A percentile compares a stretch with the other conserved stretches of the same genome.
Evolutionary conservation across 2,329 filamentous ascomycete species (phyloP).

Genomic region (Falciphora oryzae): DNA sequence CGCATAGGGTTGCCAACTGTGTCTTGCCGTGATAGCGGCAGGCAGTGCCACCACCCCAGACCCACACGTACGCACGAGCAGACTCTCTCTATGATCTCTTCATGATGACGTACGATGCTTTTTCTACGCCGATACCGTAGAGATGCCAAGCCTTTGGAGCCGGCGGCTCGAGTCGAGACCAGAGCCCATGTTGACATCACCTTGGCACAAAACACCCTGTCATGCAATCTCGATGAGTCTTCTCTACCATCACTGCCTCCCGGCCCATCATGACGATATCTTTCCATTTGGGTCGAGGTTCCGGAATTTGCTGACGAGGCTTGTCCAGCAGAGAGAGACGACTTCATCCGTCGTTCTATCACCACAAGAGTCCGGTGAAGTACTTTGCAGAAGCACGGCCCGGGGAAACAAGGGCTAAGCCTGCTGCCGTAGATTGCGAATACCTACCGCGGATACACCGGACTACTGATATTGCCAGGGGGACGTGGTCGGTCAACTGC

Average conservation of each 20-base stretch:
- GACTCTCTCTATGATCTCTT: too few species aligned
- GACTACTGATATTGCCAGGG: neutral
- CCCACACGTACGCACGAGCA: too few species aligned
- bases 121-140: too few species aligned
- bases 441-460: neutral
- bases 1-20: too few species aligned
- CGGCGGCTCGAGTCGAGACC: too few species aligned
- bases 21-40: too few species aligned
- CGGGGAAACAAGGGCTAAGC: neutral
- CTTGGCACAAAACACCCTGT: neutral
- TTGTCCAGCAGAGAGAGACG: neutral
- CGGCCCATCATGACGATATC: too few species aligned
- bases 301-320: neutral
- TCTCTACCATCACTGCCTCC: neutral
- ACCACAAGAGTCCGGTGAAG: neutral
- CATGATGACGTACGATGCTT: too few species aligned
- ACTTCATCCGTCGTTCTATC: neutral
- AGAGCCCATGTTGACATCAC: too few species aligned
- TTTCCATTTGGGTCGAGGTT: too few species aligned
- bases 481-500: neutral
- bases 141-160: too few species aligned
- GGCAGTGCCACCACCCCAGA: too few species aligned
- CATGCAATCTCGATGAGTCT: neutral
- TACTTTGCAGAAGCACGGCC: neutral
- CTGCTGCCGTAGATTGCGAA: neutral